Evolutionary conservation across 305 asterid genomes (phyloP).

Genomic region (Petunia hybrid): DNA sequence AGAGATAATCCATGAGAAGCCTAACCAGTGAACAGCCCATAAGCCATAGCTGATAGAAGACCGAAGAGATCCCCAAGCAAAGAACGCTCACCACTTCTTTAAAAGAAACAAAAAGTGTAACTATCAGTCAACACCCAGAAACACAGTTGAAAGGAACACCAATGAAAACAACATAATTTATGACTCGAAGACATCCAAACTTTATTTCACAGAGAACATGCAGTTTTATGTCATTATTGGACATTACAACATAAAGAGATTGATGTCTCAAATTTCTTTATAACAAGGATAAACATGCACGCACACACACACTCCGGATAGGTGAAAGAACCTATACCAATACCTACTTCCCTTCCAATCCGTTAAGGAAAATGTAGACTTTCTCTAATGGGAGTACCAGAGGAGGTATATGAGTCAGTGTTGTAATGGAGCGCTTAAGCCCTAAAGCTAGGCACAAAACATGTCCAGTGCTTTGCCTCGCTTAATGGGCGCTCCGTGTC

Average conservation of each 20-base stretch:
- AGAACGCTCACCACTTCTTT: constrained; percentile 80
- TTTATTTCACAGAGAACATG: not conserved
- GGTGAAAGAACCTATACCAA: not conserved
- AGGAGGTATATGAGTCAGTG: not conserved
- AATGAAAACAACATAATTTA: constrained; percentile 27
- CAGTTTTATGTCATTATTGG: not conserved
- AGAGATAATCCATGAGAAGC: constrained; percentile 26
- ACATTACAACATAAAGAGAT: constrained; percentile 4
- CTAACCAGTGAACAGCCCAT: constrained; percentile 94
- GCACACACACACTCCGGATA: not conserved
- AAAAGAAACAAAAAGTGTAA: constrained; percentile 70
- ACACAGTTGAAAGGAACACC: constrained; percentile 35
- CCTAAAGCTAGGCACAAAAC: too few relatives aligned
- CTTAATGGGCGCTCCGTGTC: too few relatives aligned
- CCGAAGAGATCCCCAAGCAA: constrained; percentile 93
- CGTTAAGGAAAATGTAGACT: not conserved
- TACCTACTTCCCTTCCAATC: constrained; percentile 7
- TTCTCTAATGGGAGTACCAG: not conserved
- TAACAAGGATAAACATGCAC: not conserved
- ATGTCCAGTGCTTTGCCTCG: too few relatives aligned
- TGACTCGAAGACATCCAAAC: not conserved
- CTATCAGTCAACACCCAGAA: constrained; percentile 65
- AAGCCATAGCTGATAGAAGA: constrained; percentile 85
- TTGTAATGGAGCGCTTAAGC: too few relatives aligned
- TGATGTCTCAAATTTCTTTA: constrained; percentile 3